phyloP scores from a whole-genome alignment of 371 early-diverging fungal species.

The Mortierella sp. region DNA sequence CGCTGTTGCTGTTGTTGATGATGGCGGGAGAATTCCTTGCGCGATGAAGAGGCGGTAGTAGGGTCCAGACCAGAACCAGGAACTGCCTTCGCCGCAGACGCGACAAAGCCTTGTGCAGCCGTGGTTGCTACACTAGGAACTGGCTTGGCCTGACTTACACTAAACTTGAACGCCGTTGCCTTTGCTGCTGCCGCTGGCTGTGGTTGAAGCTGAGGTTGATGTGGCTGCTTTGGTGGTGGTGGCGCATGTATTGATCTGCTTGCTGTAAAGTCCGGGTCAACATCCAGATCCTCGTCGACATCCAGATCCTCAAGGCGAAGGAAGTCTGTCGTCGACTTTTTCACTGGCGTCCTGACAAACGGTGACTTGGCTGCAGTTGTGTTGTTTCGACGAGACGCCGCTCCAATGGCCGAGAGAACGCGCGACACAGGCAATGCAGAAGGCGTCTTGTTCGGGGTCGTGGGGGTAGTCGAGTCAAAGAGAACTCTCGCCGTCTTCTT shows the following conservation, averaged over 20 bases:
- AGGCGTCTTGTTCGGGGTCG: conserved; percentile 37
- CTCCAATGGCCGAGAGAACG: conserved; percentile 53
- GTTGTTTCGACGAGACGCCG: conserved; percentile 45
- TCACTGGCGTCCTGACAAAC: conserved; percentile 49
- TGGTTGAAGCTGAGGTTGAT: neutral
- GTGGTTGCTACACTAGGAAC: neutral
- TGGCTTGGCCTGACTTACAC: neutral
- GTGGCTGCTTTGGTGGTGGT: neutral
- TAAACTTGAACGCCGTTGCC: neutral
- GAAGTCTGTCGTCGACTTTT: conserved; percentile 21
- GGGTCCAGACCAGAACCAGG: neutral
- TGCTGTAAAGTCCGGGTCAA: neutral
- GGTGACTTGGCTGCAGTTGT: conserved; percentile 21
- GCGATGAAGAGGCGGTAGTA: neutral
- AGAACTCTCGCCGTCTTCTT: conserved; percentile 7
- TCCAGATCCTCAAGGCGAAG: conserved; percentile 36
- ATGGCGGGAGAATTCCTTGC: neutral
- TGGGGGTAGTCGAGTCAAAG: conserved; percentile 11
- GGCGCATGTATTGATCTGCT: neutral
- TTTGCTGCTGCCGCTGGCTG: neutral
- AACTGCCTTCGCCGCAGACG: neutral
- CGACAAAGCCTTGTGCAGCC: too few relatives aligned
- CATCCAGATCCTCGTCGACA: neutral
- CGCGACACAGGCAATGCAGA: conserved; percentile 29
- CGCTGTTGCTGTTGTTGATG: neutral